phyloP scores from a whole-genome alignment of 768 basidiomycete genomes.

The Exsudoporus frostii region DNA sequence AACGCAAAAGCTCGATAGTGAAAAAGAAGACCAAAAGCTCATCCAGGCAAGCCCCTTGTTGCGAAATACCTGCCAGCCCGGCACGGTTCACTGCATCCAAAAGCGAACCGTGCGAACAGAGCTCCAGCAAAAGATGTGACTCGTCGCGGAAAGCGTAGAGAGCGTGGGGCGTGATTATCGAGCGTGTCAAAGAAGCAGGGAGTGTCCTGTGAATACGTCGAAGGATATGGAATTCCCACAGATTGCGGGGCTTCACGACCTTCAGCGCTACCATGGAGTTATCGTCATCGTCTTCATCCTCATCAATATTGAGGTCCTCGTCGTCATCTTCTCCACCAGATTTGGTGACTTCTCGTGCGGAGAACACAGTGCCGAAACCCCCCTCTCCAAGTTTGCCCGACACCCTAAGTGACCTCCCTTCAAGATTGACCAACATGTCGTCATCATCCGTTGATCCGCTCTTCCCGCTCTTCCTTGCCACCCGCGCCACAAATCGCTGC shows the following conservation, averaged over 20 bases:
- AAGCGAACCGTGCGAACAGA: constrained; percentile 88
- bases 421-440: constrained; percentile 56
- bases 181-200: constrained; percentile 53
- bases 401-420: constrained; percentile 64
- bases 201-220: constrained; percentile 71
- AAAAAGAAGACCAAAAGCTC: constrained; percentile 96
- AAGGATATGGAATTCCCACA: constrained; percentile 93
- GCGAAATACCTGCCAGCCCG: constrained; percentile 66
- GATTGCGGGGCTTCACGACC: constrained; percentile 80
- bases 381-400: constrained; percentile 93
- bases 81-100: constrained; percentile 91
- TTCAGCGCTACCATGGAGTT: constrained; percentile 78
- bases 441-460: constrained; percentile 35
- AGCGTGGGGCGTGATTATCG: constrained; percentile 73
- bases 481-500: constrained; percentile 64
- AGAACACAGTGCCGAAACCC: constrained; percentile 95
- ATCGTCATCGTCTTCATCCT: constrained; percentile 54
- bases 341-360: constrained; percentile 54
- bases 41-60: constrained; percentile 80
- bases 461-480: constrained; percentile 33
- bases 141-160: constrained; percentile 88
- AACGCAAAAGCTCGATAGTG: constrained; percentile 80
- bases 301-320: constrained; percentile 42
- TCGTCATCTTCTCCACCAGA: constrained; percentile 42
- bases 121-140: constrained; percentile 83